Percentiles rank a stretch among this genome's conserved stretches.
These are phyloP conservation scores for Monilinia fructicola DNA, from an alignment of 2,329 filamentous ascomycete species.

Conservation along the genomic window DNA sequence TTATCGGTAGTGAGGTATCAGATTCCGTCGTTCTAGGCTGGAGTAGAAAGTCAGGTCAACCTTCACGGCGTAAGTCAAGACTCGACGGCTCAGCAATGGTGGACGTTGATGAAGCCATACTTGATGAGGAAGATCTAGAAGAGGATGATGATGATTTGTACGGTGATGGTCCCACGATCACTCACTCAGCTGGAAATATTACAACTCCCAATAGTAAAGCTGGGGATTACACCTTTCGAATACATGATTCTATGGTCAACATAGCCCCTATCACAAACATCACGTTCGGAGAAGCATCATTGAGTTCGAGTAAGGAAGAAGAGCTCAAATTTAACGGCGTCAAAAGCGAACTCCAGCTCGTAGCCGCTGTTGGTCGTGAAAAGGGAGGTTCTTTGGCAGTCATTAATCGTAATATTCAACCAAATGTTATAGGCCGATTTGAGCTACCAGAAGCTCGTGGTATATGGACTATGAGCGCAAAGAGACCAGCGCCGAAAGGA, in stretches of 20 bases:
- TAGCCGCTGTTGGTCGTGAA: conserved; percentile 63
- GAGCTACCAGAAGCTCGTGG: conserved; percentile 71
- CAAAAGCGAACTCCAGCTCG: conserved; percentile 58
- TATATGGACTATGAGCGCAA: conserved; percentile 77
- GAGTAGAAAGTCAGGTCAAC: conserved; percentile 62
- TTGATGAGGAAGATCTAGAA: conserved; percentile 51
- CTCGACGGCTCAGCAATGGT: conserved; percentile 46
- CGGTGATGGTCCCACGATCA: conserved; percentile 52
- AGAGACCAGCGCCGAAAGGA: conserved; percentile 63
- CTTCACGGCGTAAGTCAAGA: conserved; percentile 63
- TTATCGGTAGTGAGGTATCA: conserved; percentile 85
- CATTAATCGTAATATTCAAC: conserved; percentile 75
- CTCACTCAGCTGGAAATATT: conserved; percentile 41
- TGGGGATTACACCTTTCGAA: conserved; percentile 68
- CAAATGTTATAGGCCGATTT: conserved; percentile 67
- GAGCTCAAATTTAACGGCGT: conserved; percentile 48
- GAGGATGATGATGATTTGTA: conserved; percentile 62
- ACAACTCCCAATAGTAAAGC: conserved; percentile 47
- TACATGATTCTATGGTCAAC: conserved; percentile 75
- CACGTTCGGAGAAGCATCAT: conserved; percentile 61
- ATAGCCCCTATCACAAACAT: conserved; percentile 78
- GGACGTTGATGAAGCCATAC: conserved; percentile 57
- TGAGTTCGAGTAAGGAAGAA: conserved; percentile 48
- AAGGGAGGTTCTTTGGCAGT: conserved; percentile 69
- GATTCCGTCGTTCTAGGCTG: conserved; percentile 83